Base-by-base conservation (phyloP, 2,329 filamentous ascomycete genomes). In the Trichoderma aggressivum region DNA sequence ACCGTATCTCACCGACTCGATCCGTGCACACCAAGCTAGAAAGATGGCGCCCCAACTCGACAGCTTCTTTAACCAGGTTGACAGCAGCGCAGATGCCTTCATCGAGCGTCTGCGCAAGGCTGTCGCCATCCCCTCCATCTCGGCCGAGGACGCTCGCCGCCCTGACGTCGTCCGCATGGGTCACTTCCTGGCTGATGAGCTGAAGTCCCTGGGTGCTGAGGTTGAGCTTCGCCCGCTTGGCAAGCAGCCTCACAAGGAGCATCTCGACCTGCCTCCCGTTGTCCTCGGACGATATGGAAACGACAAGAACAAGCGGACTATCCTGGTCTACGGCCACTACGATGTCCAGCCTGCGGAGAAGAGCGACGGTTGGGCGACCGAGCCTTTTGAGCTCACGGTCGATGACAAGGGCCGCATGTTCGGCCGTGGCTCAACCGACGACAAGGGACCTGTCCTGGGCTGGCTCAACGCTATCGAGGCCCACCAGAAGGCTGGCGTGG, bases 381-480 rank as follows among this genome's bases (percentile, higher is more conserved):
- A 98, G 81, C 96, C 96, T 7, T 99, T 98, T 82, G 90, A 92
- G 73, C 87, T 99, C 74, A 92, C 88, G 32, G 88, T 98, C 71
- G 94, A 97, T 79, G 90, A 94, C 74, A 93, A 98, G 83, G 95
- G 91, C 74, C 91, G 94, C 79, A 99, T 99, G 96, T 97, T 92
- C 78, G 96, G 96, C 73, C 92, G 96, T 79, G 96, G 96, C 74
- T 92, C 93, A 79, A 99, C 96, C 39, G 96, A 99, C 80, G 96
- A 99, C 85, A 99, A 99, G 86, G 96, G 96, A 1, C 96, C 96
- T 21, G 95, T 99, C 30, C 86, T 99, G 70, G 96, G 96, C 77
- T 99, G 96, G 96, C 82, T 99, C 76, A 99, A 99, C 80, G 94
- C 94, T 75, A 98, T 99, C 75, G 94, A 99, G 84, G 94, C 96